phyloP scores from a whole-genome alignment of 129 eudicot genomes.

The Lactuca sativa region DNA sequence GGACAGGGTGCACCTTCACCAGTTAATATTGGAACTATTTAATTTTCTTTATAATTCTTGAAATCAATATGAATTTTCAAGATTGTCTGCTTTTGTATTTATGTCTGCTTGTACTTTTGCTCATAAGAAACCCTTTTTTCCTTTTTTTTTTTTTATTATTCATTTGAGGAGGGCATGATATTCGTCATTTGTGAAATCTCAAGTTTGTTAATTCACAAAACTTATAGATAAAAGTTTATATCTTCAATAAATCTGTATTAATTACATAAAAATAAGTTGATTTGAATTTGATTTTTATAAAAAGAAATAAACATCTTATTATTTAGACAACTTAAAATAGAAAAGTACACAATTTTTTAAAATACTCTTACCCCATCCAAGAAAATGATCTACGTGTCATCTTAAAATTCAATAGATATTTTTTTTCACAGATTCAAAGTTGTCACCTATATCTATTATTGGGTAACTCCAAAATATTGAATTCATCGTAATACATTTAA shows the following conservation, averaged over 20 bases:
- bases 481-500: too few relatives aligned
- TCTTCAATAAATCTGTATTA: too few relatives aligned
- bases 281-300: too few relatives aligned
- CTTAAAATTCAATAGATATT: too few relatives aligned
- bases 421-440: neutral
- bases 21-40: neutral
- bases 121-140: neutral
- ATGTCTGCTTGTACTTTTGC: too few relatives aligned
- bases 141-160: neutral
- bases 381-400: neutral
- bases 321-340: neutral
- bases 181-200: neutral
- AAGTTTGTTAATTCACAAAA: neutral
- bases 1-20: slow-evolving; percentile 22
- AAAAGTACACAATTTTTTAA: neutral
- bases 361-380: neutral
- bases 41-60: too few relatives aligned
- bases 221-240: neutral
- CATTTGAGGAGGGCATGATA: neutral
- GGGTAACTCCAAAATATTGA: neutral
- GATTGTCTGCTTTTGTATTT: too few relatives aligned
- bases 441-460: neutral
- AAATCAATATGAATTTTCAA: too few relatives aligned
- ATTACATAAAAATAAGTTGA: neutral
- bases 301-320: too few relatives aligned